Evolutionary conservation across 2,329 filamentous ascomycete species (phyloP), one percentile per base, ranked within the genome.

Genomic region (Aureobasidium melanogenum): DNA sequence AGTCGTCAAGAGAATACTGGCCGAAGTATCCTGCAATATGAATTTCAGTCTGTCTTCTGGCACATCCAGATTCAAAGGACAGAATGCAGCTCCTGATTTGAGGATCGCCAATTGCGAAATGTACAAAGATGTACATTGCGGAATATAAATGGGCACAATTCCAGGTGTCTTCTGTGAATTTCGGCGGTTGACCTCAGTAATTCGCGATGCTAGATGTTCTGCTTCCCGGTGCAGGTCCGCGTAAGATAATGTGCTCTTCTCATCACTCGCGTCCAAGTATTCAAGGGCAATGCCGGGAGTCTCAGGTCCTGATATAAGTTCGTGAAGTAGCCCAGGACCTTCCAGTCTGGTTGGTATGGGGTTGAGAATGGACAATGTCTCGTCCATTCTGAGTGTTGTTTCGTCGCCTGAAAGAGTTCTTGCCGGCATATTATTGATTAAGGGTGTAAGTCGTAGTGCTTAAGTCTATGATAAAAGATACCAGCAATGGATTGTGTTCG

Each of bases 41-140:
- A 96, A 96, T 55, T 80, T 83, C 46, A 96, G 80, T 52, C 92
- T 82, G 58, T 96, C 90, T 4, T 79, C 72, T 0, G 92, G 92
- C 0, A 87, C 84, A 72, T 96, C 91, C 52, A 89, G 79, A 63
- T 88, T 88, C 61, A 97, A 76, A 0, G 92, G 91, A 66, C 91
- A 96, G 68, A 96, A 96, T 0, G 90, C 90, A 38, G 83, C 89
- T 7, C 92, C 92, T 14, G 86, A 85, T 72, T 92, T 91, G 50
- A 96, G 77, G 58, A 93, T 83, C 3, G 87, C 91, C 47, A 96
- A 73, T 64, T 89, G 82, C 1, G 89, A 80, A 61, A 94, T 80
- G 72, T 96, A 96, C 26, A 97, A 79, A 50, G 86, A 81, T 10
- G 87, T 84, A 15, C 84, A 88, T 74, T 96, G 92, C 2, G 88